Evolutionary conservation across 192 early-diverging fungal species (phyloP).

Genomic region (Coemansia sp.): DNA sequence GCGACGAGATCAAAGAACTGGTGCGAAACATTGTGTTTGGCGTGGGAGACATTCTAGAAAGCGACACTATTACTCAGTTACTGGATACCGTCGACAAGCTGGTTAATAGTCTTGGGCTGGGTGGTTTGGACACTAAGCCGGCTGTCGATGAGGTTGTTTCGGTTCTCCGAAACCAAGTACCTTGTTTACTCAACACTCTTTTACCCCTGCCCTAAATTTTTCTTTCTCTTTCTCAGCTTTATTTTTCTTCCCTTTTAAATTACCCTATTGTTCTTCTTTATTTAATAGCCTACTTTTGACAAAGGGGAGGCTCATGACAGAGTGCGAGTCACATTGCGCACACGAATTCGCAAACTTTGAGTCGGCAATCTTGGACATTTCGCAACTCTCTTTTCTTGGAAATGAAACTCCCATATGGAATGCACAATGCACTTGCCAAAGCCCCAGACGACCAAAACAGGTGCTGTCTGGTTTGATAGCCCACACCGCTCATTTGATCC

Average conservation of each 20-base stretch:
- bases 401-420: constrained; percentile 26
- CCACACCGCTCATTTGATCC: constrained; percentile 3
- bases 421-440: constrained; percentile 12
- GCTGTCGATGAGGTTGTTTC: constrained; percentile 36
- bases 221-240: neutral
- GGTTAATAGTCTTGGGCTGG: constrained; percentile 36
- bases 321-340: constrained; percentile 32
- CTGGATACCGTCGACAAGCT: constrained; percentile 32
- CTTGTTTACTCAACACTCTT: constrained; percentile 43
- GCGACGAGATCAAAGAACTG: constrained; percentile 45
- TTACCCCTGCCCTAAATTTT: constrained; percentile 34
- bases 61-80: constrained; percentile 28
- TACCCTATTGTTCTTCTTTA: neutral
- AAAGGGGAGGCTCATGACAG: constrained; percentile 25
- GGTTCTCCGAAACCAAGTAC: constrained; percentile 42
- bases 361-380: constrained; percentile 1
- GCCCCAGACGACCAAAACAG: too few relatives aligned
- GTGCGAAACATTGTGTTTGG: constrained; percentile 38
- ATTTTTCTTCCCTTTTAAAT: constrained; percentile 1
- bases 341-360: constrained; percentile 23
- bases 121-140: constrained; percentile 41
- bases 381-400: constrained; percentile 15
- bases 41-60: constrained; percentile 36
- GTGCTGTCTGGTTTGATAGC: constrained; percentile 9
- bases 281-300: neutral